These are phyloP conservation scores for Xylariaceae sp. DNA, from an alignment of 2,329 filamentous ascomycete species.

Conservation along the genomic window DNA sequence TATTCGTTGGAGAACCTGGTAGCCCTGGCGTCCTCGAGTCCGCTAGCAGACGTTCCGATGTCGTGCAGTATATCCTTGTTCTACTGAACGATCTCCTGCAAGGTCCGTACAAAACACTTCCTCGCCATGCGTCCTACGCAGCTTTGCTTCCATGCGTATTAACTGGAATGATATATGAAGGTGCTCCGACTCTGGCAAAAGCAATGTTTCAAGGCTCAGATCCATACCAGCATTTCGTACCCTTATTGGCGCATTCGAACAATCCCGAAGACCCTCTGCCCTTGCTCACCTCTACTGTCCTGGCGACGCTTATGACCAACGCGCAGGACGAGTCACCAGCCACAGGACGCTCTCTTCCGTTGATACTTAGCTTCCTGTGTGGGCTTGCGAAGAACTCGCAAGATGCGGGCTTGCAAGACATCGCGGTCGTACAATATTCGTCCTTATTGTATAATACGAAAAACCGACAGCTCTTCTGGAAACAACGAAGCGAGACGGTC, in stretches of 20 bases:
- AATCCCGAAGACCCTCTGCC: conserved; percentile 73
- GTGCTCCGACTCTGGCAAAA: conserved; percentile 71
- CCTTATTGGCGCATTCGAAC: conserved; percentile 74
- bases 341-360: conserved; percentile 67
- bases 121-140: too few relatives aligned
- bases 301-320: conserved; percentile 70
- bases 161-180: conserved; percentile 30
- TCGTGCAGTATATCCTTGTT: conserved; percentile 92
- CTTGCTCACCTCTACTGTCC: conserved; percentile 80
- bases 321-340: conserved; percentile 58
- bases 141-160: background rate
- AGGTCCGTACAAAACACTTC: conserved; percentile 53
- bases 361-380: conserved; percentile 81
- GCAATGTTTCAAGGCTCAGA: conserved; percentile 69
- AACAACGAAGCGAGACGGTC: conserved; percentile 79
- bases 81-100: conserved; percentile 82
- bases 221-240: conserved; percentile 78
- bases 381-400: conserved; percentile 69
- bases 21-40: conserved; percentile 70
- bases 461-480: conserved; percentile 82
- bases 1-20: conserved; percentile 75
- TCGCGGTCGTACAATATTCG: conserved; percentile 89
- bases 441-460: conserved; percentile 69
- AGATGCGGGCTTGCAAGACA: conserved; percentile 89
- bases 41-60: conserved; percentile 78